A percentile compares a stretch with the other conserved stretches of the same genome.
Conservation (phyloP, 1,284 basidiomycete species). For the Cystobasidium sp. region DNA sequence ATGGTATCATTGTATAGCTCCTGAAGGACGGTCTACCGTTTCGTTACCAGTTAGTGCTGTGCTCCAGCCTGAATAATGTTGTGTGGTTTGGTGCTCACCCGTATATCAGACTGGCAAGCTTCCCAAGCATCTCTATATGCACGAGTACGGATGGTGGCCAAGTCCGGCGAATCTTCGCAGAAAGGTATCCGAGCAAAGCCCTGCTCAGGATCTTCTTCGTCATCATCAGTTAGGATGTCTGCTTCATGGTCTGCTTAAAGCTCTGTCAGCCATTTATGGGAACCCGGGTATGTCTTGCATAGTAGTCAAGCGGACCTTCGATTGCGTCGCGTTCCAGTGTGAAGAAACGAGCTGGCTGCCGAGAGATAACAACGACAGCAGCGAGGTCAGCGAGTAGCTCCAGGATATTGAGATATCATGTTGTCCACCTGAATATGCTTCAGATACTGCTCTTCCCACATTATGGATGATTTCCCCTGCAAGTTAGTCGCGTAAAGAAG, state of each 20-base stretch:
- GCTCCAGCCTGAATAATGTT: not conserved
- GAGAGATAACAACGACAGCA: not conserved
- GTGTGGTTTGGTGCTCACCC: not conserved
- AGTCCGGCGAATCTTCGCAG: conserved; percentile 13
- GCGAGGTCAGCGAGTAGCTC: not conserved
- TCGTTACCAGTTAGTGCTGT: not conserved
- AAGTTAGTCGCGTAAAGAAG: not conserved
- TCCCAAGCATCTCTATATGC: conserved; percentile 14
- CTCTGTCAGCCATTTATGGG: not conserved
- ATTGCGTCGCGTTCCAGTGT: conserved; percentile 34
- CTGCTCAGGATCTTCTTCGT: not conserved
- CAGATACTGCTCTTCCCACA: conserved; percentile 24
- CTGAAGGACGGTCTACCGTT: conserved; percentile 11
- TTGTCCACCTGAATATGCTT: conserved; percentile 16
- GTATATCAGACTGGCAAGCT: not conserved
- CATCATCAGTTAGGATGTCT: not conserved
- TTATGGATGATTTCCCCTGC: not conserved
- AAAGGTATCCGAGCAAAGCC: conserved; percentile 12
- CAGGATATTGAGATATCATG: not conserved
- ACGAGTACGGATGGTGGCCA: conserved; percentile 15
- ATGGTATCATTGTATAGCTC: conserved; percentile 26
- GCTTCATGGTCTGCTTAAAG: not conserved
- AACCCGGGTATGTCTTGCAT: not conserved
- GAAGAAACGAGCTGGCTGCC: conserved; percentile 32
- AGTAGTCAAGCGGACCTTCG: conserved; percentile 1